Percentiles rank a stretch among this genome's conserved stretches.
These are phyloP conservation scores for Quercus robur DNA, from an alignment of 306 rosid species.

Conservation along the genomic window DNA sequence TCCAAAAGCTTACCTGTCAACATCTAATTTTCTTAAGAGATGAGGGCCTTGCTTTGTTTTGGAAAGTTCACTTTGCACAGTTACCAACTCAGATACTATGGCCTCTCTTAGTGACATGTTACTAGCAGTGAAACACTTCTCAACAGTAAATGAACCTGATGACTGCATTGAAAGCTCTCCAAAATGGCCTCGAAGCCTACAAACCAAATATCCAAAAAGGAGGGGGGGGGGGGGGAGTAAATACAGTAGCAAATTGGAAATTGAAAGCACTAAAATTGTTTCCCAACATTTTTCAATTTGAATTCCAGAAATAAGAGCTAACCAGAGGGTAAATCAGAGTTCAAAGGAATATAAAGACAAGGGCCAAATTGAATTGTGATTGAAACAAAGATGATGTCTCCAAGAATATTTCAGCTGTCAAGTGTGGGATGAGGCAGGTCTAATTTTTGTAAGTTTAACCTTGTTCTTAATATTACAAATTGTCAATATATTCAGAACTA, in stretches of 20 bases:
- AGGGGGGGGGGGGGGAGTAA: not conserved
- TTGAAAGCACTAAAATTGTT: conserved; percentile 3
- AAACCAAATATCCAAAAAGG: conserved; percentile 28
- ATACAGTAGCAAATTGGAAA: conserved; percentile 2
- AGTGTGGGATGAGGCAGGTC: not conserved
- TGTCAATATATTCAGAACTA: too few relatives aligned
- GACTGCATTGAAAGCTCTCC: conserved; percentile 73
- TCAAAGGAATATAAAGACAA: not conserved
- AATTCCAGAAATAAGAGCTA: not conserved
- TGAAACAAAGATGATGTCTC: not conserved
- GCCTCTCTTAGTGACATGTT: conserved; percentile 72
- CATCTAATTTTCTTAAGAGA: conserved; percentile 77
- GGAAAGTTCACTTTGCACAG: conserved; percentile 63
- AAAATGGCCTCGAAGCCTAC: conserved; percentile 70
- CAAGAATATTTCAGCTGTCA: not conserved
- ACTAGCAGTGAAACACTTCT: conserved; percentile 67
- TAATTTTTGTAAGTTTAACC: not conserved
- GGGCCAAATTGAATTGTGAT: not conserved
- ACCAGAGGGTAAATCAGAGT: not conserved
- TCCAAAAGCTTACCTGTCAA: conserved; percentile 61
- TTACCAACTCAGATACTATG: conserved; percentile 74
- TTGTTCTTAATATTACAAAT: not conserved
- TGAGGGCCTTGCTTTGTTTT: conserved; percentile 83
- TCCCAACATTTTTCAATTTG: conserved; percentile 10
- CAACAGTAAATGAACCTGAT: conserved; percentile 75